Base-by-base conservation (phyloP, 2,329 filamentous ascomycete genomes). In the Talaromyces piceae region DNA sequence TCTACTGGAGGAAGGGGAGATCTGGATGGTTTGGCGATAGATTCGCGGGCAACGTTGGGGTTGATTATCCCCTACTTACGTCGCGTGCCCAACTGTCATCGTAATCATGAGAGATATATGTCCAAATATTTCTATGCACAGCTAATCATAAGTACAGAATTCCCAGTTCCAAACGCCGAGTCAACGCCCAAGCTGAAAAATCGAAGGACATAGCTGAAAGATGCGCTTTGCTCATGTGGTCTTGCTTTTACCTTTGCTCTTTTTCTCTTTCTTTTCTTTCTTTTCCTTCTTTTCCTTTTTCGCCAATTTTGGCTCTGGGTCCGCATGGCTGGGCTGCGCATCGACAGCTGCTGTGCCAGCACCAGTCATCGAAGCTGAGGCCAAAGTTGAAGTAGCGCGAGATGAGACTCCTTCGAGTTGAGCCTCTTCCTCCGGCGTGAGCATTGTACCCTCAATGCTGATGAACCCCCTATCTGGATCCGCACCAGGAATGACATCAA, bases 361-460 rank as follows among this genome's bases (percentile, higher is more conserved):
- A 2, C 61, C 61, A 8, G 58, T 57, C 56, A 58, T 59, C 11
- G 56, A 31, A 46, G 62, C 55, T 23, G 48, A 43, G 45, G 62
- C 55, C 18, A 45, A 43, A 37, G 33, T 20, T 37, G 33, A 37
- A 37, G 16, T 8, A 9, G 16, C 16, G 7, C 16, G 16, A n/a
- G 16, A 37, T 9, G 62, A 33, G 61, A 71, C 63, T 85, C 81
- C 54, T 79, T 73, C 7, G 26, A 87, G 71, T 23, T 72, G 71
- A 57, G 71, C 73, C 69, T 94, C 89, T 22, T 83, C 84, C 18
- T 81, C 79, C 41, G 79, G 79, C 44, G 78, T 76, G 46, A 95
- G 71, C 79, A 95, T 84, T n/a, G 88, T 94, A 23, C 91, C 91
- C 66, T 93, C 86, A 55, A 96, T 84, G 59, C 86, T 90, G 54